Evolutionary conservation across 2,329 filamentous ascomycete genomes (phyloP).

Genomic region (Diaporthe vexans): DNA sequence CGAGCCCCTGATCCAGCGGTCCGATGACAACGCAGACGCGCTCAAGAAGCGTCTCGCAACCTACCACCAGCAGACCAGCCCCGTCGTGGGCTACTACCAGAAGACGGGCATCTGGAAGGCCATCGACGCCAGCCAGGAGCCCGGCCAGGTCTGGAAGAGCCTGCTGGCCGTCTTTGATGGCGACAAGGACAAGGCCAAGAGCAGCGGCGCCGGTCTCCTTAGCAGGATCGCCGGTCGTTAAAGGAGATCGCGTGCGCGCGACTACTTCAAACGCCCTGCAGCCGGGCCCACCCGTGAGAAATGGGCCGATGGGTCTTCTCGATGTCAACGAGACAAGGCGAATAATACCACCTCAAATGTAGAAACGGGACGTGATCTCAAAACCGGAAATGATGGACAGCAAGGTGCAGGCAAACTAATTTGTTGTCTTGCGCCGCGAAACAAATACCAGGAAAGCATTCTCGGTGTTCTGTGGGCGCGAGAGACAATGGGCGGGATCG

Average conservation of each 20-base stretch:
- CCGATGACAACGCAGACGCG: constrained; percentile 96
- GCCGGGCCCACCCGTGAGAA: constrained; percentile 4
- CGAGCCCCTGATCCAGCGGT: constrained; percentile 95
- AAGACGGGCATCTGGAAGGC: constrained; percentile 97
- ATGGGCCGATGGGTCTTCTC: not conserved
- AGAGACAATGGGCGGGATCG: constrained; percentile 10
- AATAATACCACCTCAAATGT: constrained; percentile 17
- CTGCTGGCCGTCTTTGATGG: constrained; percentile 86
- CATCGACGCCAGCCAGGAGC: constrained; percentile 96
- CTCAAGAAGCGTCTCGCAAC: constrained; percentile 94
- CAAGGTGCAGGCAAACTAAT: constrained; percentile 2
- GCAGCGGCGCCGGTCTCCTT: constrained; percentile 57
- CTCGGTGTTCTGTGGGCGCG: constrained; percentile 20
- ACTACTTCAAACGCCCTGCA: not conserved
- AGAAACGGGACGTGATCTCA: constrained; percentile 25
- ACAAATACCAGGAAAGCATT: constrained; percentile 5
- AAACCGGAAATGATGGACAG: not conserved
- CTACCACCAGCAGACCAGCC: constrained; percentile 93
- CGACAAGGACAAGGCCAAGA: constrained; percentile 64
- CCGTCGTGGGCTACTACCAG: constrained; percentile 97
- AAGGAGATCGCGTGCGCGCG: not conserved
- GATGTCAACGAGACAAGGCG: not conserved
- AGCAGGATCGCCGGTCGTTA: constrained; percentile 54
- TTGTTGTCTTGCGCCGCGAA: constrained; percentile 4
- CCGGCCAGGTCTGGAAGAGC: constrained; percentile 95